Conservation (phyloP, 1,139 yeast genomes). For the Debaryomyces subglobosus region DNA sequence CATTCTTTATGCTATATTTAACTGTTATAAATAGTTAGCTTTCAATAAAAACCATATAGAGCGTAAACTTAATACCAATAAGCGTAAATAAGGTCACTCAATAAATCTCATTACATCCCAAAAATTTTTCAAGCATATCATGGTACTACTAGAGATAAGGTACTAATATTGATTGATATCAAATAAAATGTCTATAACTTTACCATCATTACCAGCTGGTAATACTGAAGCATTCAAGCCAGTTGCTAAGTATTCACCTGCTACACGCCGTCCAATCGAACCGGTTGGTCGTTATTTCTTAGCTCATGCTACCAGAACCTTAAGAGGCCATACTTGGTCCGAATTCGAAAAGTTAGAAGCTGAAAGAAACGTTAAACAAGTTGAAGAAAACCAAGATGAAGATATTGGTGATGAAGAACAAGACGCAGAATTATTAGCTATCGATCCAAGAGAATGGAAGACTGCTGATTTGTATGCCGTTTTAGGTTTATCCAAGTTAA, state of each 20-base stretch:
- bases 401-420: slow-evolving; percentile 78
- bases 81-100: slow-evolving; percentile 10
- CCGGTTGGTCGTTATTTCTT: slow-evolving; percentile 96
- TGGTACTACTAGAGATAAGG: slow-evolving; percentile 5
- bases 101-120: slow-evolving; percentile 16
- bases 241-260: slow-evolving; percentile 56
- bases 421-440: slow-evolving; percentile 77
- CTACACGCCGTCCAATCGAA: slow-evolving; percentile 86
- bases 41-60: background rate
- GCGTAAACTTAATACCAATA: background rate
- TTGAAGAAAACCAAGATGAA: slow-evolving; percentile 71
- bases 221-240: slow-evolving; percentile 56
- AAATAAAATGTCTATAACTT: slow-evolving; percentile 35
- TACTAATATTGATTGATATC: slow-evolving; percentile 1
- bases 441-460: slow-evolving; percentile 99
- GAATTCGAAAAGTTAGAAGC: slow-evolving; percentile 95
- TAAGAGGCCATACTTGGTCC: slow-evolving; percentile 98
- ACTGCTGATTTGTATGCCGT: slow-evolving; percentile 95
- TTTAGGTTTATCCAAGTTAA: slow-evolving; percentile 86
- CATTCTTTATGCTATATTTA: background rate
- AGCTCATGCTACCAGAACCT: slow-evolving; percentile 95
- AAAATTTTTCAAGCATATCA: slow-evolving; percentile 20
- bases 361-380: slow-evolving; percentile 76
- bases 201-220: slow-evolving; percentile 47
- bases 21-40: background rate